Percentiles rank a stretch among this genome's conserved stretches.
phyloP scores from a whole-genome alignment of 805 yeast species.

The Ogataea kodamae region DNA sequence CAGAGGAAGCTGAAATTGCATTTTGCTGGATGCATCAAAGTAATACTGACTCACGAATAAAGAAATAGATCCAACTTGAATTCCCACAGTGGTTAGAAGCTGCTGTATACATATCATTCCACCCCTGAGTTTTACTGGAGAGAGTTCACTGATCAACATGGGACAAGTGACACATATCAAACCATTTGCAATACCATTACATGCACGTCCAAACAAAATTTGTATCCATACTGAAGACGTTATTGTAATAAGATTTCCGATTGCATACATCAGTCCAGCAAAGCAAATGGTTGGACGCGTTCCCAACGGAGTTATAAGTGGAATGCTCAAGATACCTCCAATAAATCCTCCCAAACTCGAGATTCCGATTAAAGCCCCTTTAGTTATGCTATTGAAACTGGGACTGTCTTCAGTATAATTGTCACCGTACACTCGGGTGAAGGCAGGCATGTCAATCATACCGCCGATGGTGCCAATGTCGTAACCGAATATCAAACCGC shows the following conservation, averaged over 20 bases:
- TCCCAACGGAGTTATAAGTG: constrained; percentile 27
- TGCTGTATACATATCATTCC: constrained; percentile 32
- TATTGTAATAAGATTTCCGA: constrained; percentile 22
- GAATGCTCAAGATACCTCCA: constrained; percentile 30
- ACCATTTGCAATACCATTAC: constrained; percentile 34
- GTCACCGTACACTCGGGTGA: constrained; percentile 27
- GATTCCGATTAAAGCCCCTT: constrained; percentile 31
- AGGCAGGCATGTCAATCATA: constrained; percentile 29
- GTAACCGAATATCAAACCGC: constrained; percentile 36
- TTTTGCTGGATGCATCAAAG: constrained; percentile 4
- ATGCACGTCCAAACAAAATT: constrained; percentile 28
- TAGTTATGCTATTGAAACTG: constrained; percentile 22
- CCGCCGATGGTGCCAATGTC: constrained; percentile 39
- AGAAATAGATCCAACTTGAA: constrained; percentile 29
- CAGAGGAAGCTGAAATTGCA: constrained; percentile 27
- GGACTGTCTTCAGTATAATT: constrained; percentile 1
- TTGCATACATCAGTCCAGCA: constrained; percentile 21
- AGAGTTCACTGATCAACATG: constrained; percentile 35
- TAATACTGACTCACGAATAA: constrained; percentile 18
- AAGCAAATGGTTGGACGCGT: constrained; percentile 22
- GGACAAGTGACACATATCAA: constrained; percentile 33
- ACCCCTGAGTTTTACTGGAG: constrained; percentile 32
- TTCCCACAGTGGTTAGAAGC: constrained; percentile 34
- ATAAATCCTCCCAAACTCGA: constrained; percentile 32
- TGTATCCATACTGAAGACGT: constrained; percentile 23